phyloP scores from a whole-genome alignment of 441 rosid genomes.

The Populus hybrid region DNA sequence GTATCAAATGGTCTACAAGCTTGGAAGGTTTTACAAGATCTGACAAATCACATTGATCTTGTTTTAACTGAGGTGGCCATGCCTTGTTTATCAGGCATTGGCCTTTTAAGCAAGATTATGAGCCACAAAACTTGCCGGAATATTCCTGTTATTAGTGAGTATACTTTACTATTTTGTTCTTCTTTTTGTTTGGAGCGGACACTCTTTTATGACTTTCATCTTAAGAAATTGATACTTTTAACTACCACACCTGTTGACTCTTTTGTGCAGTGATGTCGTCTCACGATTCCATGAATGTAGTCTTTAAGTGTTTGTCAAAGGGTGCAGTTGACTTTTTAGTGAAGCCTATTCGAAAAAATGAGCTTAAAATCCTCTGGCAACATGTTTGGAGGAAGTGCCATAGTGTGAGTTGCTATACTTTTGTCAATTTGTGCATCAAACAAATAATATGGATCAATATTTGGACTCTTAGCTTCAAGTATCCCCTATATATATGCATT shows the following conservation, averaged over 20 bases:
- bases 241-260: conserved; percentile 25
- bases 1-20: conserved; percentile 67
- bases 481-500: neutral
- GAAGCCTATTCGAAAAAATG: conserved; percentile 89
- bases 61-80: conserved; percentile 71
- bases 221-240: conserved; percentile 25
- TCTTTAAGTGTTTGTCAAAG: conserved; percentile 81
- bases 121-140: conserved; percentile 58
- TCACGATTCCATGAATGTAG: conserved; percentile 80
- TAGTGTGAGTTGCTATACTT: conserved; percentile 43
- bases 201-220: neutral
- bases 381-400: conserved; percentile 94
- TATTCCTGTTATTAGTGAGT: conserved; percentile 80
- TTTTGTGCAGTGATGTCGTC: conserved; percentile 91
- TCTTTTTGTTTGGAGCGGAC: neutral
- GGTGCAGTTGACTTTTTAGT: conserved; percentile 93
- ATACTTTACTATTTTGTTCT: conserved; percentile 5
- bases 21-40: conserved; percentile 64
- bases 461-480: neutral
- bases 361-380: conserved; percentile 90
- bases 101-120: conserved; percentile 72
- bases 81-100: conserved; percentile 67
- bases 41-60: conserved; percentile 58
- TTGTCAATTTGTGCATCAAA: conserved; percentile 16
- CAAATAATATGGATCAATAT: neutral